phyloP scores from a whole-genome alignment of 1,284 basidiomycete species.

The Trametes hirsuta region DNA sequence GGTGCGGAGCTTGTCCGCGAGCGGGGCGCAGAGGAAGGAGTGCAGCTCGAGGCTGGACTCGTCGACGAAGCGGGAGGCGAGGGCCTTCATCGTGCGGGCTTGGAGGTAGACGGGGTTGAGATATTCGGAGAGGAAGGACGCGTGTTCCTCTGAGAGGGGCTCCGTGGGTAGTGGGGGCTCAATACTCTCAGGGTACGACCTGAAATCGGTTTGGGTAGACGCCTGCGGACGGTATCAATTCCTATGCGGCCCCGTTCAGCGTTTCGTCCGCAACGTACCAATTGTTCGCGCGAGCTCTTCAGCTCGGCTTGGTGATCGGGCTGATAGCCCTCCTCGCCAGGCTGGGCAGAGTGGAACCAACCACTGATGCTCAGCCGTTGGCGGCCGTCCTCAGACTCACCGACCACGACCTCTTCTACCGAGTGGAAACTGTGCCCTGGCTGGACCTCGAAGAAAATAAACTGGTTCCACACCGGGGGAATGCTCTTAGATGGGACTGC shows the following conservation, averaged over 20 bases:
- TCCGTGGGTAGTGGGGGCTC: constrained; percentile 53
- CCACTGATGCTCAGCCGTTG: constrained; percentile 90
- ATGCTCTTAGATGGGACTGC: constrained; percentile 64
- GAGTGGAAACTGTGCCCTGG: constrained; percentile 95
- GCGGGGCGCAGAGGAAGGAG: constrained; percentile 73
- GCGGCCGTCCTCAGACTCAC: constrained; percentile 65
- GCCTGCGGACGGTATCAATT: constrained; percentile 40
- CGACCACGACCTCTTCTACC: constrained; percentile 95
- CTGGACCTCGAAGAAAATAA: constrained; percentile 92
- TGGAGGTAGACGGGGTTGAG: constrained; percentile 93
- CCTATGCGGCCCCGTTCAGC: not conserved
- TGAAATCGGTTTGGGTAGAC: constrained; percentile 64
- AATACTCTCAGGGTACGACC: constrained; percentile 52
- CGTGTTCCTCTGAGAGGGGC: constrained; percentile 62
- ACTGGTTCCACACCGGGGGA: constrained; percentile 93
- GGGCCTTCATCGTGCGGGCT: constrained; percentile 77
- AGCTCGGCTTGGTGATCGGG: constrained; percentile 47
- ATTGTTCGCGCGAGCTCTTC: constrained; percentile 80
- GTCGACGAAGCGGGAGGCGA: constrained; percentile 83
- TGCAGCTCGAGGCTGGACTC: constrained; percentile 93
- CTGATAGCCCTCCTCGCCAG: constrained; percentile 88
- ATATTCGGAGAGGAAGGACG: constrained; percentile 78
- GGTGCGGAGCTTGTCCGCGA: constrained; percentile 70
- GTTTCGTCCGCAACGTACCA: constrained; percentile 51
- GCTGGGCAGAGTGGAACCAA: constrained; percentile 94